Conservation (phyloP, 371 early-diverging fungal genomes). For the Mortierella sp. region DNA sequence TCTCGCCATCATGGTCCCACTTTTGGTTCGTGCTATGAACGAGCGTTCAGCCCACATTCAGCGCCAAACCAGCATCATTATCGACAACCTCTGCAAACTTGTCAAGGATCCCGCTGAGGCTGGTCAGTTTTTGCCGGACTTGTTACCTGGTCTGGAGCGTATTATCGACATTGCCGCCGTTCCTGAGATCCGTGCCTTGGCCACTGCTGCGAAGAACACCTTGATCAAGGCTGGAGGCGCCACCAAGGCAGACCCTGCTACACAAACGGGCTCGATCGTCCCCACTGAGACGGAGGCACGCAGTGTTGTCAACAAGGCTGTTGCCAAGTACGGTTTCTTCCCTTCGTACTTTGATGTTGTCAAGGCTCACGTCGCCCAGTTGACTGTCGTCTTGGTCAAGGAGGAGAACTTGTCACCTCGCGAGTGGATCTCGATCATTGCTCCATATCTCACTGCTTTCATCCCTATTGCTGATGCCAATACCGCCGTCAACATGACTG, state of each 20-base stretch:
- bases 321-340: conserved; percentile 62
- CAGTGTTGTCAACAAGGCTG: conserved; percentile 57
- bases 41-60: conserved; percentile 65
- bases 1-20: conserved; percentile 81
- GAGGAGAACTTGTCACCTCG: conserved; percentile 61
- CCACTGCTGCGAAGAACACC: conserved; percentile 64
- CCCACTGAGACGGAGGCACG: conserved; percentile 57
- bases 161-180: conserved; percentile 68
- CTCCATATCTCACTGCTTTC: conserved; percentile 58
- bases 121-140: conserved; percentile 71
- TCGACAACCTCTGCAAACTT: conserved; percentile 70
- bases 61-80: conserved; percentile 70
- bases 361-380: conserved; percentile 55
- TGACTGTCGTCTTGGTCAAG: conserved; percentile 61
- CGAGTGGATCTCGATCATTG: conserved; percentile 58
- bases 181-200: conserved; percentile 71
- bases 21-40: conserved; percentile 70
- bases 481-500: conserved; percentile 45
- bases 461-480: conserved; percentile 58
- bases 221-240: conserved; percentile 67
- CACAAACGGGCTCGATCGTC: conserved; percentile 52
- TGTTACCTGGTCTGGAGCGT: conserved; percentile 73
- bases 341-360: conserved; percentile 63
- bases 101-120: conserved; percentile 73
- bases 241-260: conserved; percentile 42